A percentile compares a stretch with the other conserved stretches of the same genome.
These are phyloP conservation scores for Chaetoceros muelleri DNA, from an alignment of 108 stramenopile species.

Conservation along the genomic window DNA sequence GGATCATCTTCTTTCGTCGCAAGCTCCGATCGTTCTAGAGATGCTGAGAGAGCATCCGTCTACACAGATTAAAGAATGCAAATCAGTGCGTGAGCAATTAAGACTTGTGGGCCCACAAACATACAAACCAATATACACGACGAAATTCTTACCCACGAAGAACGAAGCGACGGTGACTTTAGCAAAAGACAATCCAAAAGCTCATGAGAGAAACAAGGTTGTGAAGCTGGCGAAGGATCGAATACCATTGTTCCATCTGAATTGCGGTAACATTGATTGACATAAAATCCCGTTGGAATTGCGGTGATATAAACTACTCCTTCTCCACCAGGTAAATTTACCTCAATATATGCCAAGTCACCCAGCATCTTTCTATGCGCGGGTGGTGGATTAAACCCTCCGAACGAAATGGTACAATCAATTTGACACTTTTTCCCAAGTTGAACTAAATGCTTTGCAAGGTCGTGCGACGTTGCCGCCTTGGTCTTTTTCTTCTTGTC, in stretches of 20 bases:
- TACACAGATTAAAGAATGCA: too few species aligned
- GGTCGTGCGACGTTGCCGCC: conserved; percentile 15
- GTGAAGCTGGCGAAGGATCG: conserved; percentile 76
- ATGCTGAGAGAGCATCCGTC: conserved; percentile 34
- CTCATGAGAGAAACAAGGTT: conserved; percentile 62
- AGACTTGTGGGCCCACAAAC: too few species aligned
- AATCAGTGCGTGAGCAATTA: too few species aligned
- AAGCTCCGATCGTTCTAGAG: conserved; percentile 38
- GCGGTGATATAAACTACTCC: conserved; percentile 70
- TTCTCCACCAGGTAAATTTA: conserved; percentile 32
- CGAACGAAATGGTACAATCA: conserved; percentile 36
- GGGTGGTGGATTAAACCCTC: conserved; percentile 89
- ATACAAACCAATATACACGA: too few species aligned
- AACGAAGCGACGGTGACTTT: conserved; percentile 29
- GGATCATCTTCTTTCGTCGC: conserved; percentile 25
- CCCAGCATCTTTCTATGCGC: conserved; percentile 68
- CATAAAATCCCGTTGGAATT: conserved; percentile 76
- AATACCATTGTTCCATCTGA: conserved; percentile 22
- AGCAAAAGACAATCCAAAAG: conserved; percentile 68
- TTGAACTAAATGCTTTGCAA: conserved; percentile 32
- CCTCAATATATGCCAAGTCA: conserved; percentile 92
- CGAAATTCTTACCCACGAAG: conserved; percentile 33
- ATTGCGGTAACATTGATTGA: conserved; percentile 54
- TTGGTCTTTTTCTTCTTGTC: conserved; percentile 27
- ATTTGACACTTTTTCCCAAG: conserved; percentile 39